These are phyloP conservation scores for Plasmodium reichenowi DNA, from an alignment of 169 alveolate species.

Conservation along the genomic window DNA sequence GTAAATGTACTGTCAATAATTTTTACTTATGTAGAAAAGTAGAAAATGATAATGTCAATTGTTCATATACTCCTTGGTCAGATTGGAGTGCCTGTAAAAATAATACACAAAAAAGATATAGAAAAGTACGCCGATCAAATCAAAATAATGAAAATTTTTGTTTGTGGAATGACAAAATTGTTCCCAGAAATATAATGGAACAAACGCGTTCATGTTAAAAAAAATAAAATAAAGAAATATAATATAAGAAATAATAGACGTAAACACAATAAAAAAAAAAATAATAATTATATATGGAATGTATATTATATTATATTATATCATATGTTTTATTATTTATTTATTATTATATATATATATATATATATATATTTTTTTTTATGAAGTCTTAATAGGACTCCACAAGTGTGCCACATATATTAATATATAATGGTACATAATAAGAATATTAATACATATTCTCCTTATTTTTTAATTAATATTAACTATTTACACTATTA, in stretches of 20 bases:
- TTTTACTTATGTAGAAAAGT: conserved; percentile 66
- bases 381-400: background rate
- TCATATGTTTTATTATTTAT: too few species aligned
- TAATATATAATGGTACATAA: too few species aligned
- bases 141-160: conserved; percentile 44
- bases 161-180: conserved; percentile 46
- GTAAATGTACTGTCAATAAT: conserved; percentile 69
- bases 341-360: background rate
- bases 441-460: too few species aligned
- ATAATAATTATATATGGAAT: too few species aligned
- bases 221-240: background rate
- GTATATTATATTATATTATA: too few species aligned
- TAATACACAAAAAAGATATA: conserved; percentile 25
- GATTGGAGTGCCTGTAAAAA: conserved; percentile 49
- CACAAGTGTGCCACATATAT: too few species aligned
- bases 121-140: conserved; percentile 48
- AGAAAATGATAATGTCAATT: conserved; percentile 49
- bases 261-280: too few species aligned
- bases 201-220: conserved; percentile 29
- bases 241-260: background rate
- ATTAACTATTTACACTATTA: too few species aligned
- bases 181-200: conserved; percentile 59
- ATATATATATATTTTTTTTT: background rate
- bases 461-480: too few species aligned
- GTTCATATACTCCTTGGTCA: conserved; percentile 54